These are phyloP conservation scores for Coccinonectria pachysandricola DNA, from an alignment of 2,329 filamentous ascomycete genomes.

Conservation along the genomic window DNA sequence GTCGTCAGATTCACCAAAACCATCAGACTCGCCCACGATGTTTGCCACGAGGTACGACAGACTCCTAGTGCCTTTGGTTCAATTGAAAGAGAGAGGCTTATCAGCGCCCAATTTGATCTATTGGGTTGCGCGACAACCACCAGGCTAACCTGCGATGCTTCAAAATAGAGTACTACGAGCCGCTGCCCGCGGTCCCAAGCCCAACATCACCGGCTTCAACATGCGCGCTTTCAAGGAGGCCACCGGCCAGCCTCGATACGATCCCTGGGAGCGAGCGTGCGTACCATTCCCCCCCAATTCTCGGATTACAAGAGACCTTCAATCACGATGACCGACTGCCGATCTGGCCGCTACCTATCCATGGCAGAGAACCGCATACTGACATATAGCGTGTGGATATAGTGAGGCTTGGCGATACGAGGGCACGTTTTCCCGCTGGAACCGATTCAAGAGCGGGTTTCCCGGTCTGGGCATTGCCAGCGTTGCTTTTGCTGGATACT, in stretches of 20 bases:
- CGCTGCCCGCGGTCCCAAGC: conserved; percentile 41
- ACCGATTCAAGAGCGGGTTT: conserved; percentile 78
- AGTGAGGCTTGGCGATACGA: conserved; percentile 95
- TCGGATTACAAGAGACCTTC: too few species aligned
- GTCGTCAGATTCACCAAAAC: conserved; percentile 17
- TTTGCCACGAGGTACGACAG: conserved; percentile 30
- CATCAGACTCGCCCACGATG: conserved; percentile 23
- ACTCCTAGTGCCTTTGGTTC: too few species aligned
- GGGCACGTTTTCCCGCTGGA: conserved; percentile 77
- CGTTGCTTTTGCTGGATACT: conserved; percentile 84
- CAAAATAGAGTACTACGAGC: conserved; percentile 36
- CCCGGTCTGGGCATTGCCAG: conserved; percentile 88
- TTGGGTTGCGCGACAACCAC: too few species aligned
- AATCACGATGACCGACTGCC: too few species aligned
- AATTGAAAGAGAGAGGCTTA: conserved; percentile 8
- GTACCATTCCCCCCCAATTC: conserved; percentile 27
- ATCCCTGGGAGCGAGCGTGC: conserved; percentile 57
- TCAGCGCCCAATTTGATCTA: too few species aligned
- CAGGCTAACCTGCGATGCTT: too few species aligned
- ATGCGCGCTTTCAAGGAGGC: conserved; percentile 68
- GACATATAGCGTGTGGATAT: too few species aligned
- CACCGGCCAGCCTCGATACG: conserved; percentile 51
- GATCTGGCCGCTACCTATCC: too few species aligned
- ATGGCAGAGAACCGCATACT: too few species aligned
- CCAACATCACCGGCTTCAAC: conserved; percentile 89